Evolutionary conservation across 495 filamentous ascomycete species (phyloP), one percentile per base, ranked within the genome.

Genomic region (Chaetomium cochliodes): DNA sequence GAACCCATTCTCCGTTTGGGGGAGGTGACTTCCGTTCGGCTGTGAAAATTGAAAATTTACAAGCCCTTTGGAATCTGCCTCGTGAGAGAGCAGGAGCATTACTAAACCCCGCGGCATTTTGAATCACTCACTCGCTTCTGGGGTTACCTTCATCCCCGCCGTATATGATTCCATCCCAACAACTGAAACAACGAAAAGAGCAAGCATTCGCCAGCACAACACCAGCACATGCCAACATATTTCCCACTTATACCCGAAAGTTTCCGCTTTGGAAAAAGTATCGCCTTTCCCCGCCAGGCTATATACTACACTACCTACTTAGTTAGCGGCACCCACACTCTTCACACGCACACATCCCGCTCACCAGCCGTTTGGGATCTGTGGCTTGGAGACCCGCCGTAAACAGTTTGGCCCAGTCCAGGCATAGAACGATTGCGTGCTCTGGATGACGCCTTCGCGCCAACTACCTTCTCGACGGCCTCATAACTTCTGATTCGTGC

Each of bases 391-490:
- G 44, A 54, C 20, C 22, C 44, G 52, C 53, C 62, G 41, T 51
- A 47, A 30, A 23, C 54, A 23, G 39, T 33, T 33, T 33, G 64
- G 62, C 57, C 70, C 70, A 71, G 60, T 69, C 46, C 59, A 52
- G 66, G 46, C 58, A 20, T n/a, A 33, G 60, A 44, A 55, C 60
- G 69, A 70, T 74, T 69, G 71, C 73, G 69, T 74, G 73, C 71
- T 69, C 47, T 70, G 54, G 52, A 69, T 73, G 69, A 69, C 72
- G 70, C 67, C 72, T 71, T 67, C 39, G 30, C 62, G 23, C 60
- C 56, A 25, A 23, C 58, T 44, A 12, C 33, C 61, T 39, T 5
- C n/a, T 51, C 23, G 20, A 42, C 59, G 22, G 16, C 60, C 37
- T 60, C 63, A 56, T 42, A 30, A 11, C 18, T 18, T 60, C 63